phyloP scores from a whole-genome alignment of 352 stramenopile species.

The Aphanomyces stellatus region DNA sequence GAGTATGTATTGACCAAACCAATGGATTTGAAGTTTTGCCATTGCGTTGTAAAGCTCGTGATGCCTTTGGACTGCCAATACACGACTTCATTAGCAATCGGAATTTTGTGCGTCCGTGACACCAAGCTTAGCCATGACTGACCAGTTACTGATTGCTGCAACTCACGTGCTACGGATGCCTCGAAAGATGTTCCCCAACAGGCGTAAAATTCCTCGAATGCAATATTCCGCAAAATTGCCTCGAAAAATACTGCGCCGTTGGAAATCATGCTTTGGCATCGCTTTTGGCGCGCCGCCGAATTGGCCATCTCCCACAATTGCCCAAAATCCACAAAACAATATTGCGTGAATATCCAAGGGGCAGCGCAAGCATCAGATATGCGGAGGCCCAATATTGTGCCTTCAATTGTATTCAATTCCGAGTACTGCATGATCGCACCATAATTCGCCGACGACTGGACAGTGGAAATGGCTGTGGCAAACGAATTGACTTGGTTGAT shows the following conservation, averaged over 20 bases:
- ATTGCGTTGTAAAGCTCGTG: neutral
- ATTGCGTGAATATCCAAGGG: neutral
- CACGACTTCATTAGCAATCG: neutral
- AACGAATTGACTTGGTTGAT: neutral
- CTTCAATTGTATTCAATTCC: neutral
- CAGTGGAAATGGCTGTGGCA: neutral
- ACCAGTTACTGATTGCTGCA: neutral
- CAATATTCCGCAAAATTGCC: neutral
- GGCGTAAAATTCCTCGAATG: neutral
- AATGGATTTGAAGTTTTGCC: conserved; percentile 18
- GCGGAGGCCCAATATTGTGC: neutral
- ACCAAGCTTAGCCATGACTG: neutral
- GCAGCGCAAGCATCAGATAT: neutral
- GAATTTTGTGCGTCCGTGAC: neutral
- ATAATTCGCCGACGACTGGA: neutral
- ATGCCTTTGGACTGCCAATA: neutral
- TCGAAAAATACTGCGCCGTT: conserved; percentile 3
- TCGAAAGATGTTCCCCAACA: neutral
- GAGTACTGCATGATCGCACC: neutral
- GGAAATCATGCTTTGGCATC: neutral
- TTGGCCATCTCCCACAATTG: neutral
- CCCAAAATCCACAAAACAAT: neutral
- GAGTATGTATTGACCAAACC: neutral
- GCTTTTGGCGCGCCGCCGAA: neutral
- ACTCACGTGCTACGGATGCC: neutral